Conservation (phyloP, 202 grass and related monocot species). For the Setaria italica region DNA sequence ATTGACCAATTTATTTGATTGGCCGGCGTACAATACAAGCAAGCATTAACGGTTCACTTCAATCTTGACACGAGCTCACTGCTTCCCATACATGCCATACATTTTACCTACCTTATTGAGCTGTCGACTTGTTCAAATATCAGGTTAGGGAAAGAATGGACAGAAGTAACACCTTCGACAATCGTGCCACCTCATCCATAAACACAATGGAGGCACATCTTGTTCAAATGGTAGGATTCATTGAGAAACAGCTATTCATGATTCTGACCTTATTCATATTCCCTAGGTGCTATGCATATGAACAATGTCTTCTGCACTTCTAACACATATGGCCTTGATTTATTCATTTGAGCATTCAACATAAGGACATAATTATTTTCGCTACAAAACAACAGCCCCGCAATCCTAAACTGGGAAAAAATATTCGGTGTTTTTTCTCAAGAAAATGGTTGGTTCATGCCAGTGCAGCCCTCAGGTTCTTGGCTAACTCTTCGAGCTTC, state of each 20-base stretch:
- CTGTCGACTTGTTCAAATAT: background rate
- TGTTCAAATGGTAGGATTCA: background rate
- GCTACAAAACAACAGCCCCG: background rate
- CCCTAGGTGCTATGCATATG: background rate
- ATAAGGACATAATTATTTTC: slow-evolving; percentile 52
- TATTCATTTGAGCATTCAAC: slow-evolving; percentile 46
- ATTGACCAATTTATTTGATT: background rate
- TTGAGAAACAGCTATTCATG: background rate
- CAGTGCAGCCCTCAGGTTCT: slow-evolving; percentile 74
- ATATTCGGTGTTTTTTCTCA: background rate
- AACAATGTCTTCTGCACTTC: background rate
- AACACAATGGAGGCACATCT: background rate
- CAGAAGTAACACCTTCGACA: background rate
- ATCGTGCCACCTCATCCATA: background rate
- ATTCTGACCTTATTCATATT: background rate
- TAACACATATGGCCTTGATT: slow-evolving; percentile 26
- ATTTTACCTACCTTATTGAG: background rate
- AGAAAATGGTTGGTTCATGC: slow-evolving; percentile 54
- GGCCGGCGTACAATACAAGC: background rate
- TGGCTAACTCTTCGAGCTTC: slow-evolving; percentile 73
- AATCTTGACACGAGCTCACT: background rate
- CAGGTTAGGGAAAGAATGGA: background rate
- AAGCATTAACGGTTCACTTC: background rate
- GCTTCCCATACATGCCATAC: background rate
- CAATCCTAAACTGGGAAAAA: slow-evolving; percentile 28